Evolutionary conservation across 2,329 filamentous ascomycete genomes (phyloP).

Genomic region (Drechslerella coelobrocha): DNA sequence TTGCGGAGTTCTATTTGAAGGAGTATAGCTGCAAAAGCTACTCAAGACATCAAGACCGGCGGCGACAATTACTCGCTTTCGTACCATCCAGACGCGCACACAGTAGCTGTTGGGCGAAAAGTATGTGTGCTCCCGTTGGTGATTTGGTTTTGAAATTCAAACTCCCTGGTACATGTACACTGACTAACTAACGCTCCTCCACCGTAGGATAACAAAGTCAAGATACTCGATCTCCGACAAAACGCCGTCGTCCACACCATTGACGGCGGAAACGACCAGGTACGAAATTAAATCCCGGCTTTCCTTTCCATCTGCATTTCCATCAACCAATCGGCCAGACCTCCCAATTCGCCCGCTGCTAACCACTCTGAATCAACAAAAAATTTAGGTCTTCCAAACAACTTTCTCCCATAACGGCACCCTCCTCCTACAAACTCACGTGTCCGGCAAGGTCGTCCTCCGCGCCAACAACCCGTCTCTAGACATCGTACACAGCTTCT

Average conservation of each 20-base stretch:
- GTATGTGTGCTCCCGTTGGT: conserved; percentile 55
- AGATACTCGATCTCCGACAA: conserved; percentile 54
- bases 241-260: conserved; percentile 53
- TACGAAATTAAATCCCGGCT: not conserved
- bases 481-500: conserved; percentile 59
- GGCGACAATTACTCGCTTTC: conserved; percentile 62
- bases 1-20: conserved; percentile 18
- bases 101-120: conserved; percentile 63
- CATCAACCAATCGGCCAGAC: conserved; percentile 54
- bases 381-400: conserved; percentile 62
- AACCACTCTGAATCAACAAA: conserved; percentile 42
- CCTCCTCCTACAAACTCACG: conserved; percentile 62
- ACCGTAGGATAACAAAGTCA: conserved; percentile 56
- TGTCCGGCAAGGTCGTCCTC: conserved; percentile 62
- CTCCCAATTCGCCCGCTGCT: conserved; percentile 10
- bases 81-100: conserved; percentile 63
- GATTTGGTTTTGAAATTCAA: conserved; percentile 1
- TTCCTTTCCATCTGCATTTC: not conserved
- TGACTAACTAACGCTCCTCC: conserved; percentile 52
- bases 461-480: conserved; percentile 60
- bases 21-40: conserved; percentile 48
- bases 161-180: conserved; percentile 52
- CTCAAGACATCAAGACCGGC: conserved; percentile 56
- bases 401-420: conserved; percentile 63
- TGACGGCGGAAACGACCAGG: conserved; percentile 51